Percentiles rank a stretch among this genome's conserved stretches.
phyloP scores from a whole-genome alignment of 768 basidiomycete species.

The Lenzites betulinus region DNA sequence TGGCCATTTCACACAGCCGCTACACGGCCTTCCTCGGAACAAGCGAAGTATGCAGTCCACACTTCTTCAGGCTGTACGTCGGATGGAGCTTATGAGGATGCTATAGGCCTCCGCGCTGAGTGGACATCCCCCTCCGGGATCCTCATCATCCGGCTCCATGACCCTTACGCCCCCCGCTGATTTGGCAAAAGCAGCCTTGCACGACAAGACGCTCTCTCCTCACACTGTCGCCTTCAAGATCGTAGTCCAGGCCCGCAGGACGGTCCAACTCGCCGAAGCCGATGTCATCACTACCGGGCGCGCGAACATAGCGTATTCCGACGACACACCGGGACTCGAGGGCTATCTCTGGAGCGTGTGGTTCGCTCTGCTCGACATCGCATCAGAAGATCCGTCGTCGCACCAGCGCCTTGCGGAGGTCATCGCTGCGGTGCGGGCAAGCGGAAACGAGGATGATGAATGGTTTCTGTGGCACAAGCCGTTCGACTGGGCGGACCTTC shows the following conservation, averaged over 20 bases:
- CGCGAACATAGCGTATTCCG: neutral
- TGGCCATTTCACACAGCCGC: too few relatives aligned
- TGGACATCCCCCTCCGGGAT: too few relatives aligned
- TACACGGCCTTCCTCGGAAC: too few relatives aligned
- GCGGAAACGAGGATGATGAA: neutral
- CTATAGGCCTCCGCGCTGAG: too few relatives aligned
- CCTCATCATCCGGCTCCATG: neutral
- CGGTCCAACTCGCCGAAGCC: neutral
- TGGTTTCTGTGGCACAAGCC: slow-evolving; percentile 6
- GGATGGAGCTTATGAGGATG: too few relatives aligned
- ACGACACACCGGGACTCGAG: slow-evolving; percentile 16
- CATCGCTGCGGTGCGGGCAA: slow-evolving; percentile 1
- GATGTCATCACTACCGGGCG: neutral
- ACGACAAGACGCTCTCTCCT: neutral
- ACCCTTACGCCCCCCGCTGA: neutral
- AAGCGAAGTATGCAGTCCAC: too few relatives aligned
- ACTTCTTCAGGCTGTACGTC: too few relatives aligned
- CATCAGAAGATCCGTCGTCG: neutral
- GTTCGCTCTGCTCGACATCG: neutral
- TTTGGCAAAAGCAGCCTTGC: neutral
- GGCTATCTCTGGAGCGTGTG: slow-evolving; percentile 11
- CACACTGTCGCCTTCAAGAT: neutral
- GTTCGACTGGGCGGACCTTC: slow-evolving; percentile 4
- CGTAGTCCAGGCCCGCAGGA: neutral
- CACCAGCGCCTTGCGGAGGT: slow-evolving; percentile 3